Conservation (phyloP, 441 rosid species). For the Capsella rubella region DNA sequence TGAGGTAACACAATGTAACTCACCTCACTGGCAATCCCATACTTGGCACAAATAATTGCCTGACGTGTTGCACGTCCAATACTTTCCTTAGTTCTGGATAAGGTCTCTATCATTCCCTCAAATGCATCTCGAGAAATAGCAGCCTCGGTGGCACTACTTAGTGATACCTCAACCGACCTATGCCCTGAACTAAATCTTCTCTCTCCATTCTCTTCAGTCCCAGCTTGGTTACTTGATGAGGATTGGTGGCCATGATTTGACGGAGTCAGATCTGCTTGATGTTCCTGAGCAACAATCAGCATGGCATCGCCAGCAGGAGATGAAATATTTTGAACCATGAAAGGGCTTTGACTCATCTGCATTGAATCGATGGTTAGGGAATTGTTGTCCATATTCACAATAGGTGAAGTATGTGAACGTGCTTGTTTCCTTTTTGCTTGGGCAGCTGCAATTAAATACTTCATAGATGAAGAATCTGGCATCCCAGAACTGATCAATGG, state of each 20-base stretch:
- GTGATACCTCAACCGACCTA: constrained; percentile 70
- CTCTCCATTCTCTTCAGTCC: constrained; percentile 77
- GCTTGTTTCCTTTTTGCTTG: constrained; percentile 94
- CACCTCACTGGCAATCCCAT: constrained; percentile 97
- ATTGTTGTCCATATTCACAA: constrained; percentile 45
- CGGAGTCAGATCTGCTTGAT: constrained; percentile 59
- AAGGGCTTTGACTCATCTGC: constrained; percentile 63
- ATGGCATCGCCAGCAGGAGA: constrained; percentile 50
- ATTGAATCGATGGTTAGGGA: constrained; percentile 50
- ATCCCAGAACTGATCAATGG: constrained; percentile 56
- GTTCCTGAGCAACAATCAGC: constrained; percentile 51
- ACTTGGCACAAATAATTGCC: constrained; percentile 98
- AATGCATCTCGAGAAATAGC: constrained; percentile 98
- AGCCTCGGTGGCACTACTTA: constrained; percentile 95
- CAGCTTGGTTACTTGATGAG: constrained; percentile 52
- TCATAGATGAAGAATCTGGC: constrained; percentile 80
- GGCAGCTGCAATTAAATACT: constrained; percentile 95
- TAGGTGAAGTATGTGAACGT: constrained; percentile 61
- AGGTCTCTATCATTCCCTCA: constrained; percentile 99
- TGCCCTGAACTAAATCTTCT: constrained; percentile 72
- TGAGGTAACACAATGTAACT: constrained; percentile 32
- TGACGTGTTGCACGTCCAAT: constrained; percentile 99
- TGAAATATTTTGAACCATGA: constrained; percentile 55
- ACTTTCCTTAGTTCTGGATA: constrained; percentile 98
- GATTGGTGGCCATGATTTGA: constrained; percentile 60